phyloP scores from a whole-genome alignment of 331 rosid species.

The Rhamnella rubrinervis region DNA sequence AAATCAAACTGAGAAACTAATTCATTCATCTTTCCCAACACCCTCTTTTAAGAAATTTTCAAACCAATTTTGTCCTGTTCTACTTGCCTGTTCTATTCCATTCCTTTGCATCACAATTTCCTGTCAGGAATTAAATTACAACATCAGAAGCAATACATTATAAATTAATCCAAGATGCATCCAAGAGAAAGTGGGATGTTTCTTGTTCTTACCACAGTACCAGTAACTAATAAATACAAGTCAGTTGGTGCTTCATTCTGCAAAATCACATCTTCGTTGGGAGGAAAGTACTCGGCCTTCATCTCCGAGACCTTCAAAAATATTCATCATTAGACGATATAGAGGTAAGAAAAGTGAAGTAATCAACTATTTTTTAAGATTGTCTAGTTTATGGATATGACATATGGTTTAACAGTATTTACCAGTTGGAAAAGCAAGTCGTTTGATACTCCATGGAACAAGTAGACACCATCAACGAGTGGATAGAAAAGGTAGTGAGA shows the following conservation, averaged over 20 bases:
- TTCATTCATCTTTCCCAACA: too few species aligned
- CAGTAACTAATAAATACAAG: conserved; percentile 60
- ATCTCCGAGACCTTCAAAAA: conserved; percentile 60
- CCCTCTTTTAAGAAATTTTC: not conserved
- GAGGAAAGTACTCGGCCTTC: conserved; percentile 84
- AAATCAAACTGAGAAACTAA: not conserved
- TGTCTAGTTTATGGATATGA: not conserved
- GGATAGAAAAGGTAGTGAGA: conserved; percentile 52
- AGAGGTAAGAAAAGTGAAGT: conserved; percentile 1
- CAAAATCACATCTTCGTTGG: conserved; percentile 69
- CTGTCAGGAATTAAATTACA: conserved; percentile 28
- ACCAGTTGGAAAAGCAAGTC: conserved; percentile 75
- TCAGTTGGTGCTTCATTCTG: conserved; percentile 75
- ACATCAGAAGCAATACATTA: not conserved
- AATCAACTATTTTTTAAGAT: not conserved
- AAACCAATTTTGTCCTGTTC: not conserved
- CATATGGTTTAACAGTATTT: conserved; percentile 4
- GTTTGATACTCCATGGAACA: conserved; percentile 56
- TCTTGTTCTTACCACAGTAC: conserved; percentile 48
- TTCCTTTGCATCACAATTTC: conserved; percentile 38
- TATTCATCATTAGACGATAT: conserved; percentile 18
- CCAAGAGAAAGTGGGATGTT: not conserved
- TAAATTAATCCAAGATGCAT: not conserved
- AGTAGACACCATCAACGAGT: conserved; percentile 49
- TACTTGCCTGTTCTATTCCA: conserved; percentile 58